Evolutionary conservation across 768 basidiomycete genomes (phyloP).

Genomic region (Suillus subalutaceus): DNA sequence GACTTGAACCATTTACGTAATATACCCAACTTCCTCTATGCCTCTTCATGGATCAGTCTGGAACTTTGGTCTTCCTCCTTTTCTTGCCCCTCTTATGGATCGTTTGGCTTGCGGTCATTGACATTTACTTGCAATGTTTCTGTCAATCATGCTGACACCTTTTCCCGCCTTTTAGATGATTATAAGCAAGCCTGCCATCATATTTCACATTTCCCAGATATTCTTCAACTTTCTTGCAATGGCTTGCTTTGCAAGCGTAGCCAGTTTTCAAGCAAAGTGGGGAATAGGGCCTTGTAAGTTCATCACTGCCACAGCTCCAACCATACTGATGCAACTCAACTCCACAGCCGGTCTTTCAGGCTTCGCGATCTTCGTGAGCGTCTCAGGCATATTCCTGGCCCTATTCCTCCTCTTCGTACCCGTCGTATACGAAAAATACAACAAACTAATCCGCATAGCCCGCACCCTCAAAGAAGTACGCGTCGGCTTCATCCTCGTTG

Average conservation of each 20-base stretch:
- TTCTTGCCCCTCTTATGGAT: constrained; percentile 67
- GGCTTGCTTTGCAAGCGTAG: constrained; percentile 89
- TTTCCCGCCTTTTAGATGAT: constrained; percentile 64
- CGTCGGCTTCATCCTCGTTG: constrained; percentile 81
- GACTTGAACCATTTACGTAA: constrained; percentile 35
- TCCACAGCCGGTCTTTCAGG: constrained; percentile 79
- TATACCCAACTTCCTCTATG: constrained; percentile 28
- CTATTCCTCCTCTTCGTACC: constrained; percentile 77
- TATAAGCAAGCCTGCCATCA: constrained; percentile 79
- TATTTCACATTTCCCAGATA: constrained; percentile 74
- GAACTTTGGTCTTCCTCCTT: constrained; percentile 60
- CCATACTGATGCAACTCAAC: constrained; percentile 16
- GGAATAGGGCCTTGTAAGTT: constrained; percentile 82
- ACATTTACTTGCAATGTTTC: constrained; percentile 16
- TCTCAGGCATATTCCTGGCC: constrained; percentile 73
- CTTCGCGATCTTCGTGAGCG: constrained; percentile 81
- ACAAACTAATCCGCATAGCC: constrained; percentile 76
- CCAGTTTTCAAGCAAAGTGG: constrained; percentile 86
- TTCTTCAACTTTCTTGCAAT: constrained; percentile 95
- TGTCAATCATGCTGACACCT: constrained; percentile 20
- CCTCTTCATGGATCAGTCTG: constrained; percentile 45
- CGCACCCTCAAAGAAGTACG: constrained; percentile 82
- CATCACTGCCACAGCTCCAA: background rate
- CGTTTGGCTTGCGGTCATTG: constrained; percentile 69
- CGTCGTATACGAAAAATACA: constrained; percentile 83